Conservation (phyloP, 1,139 yeast species). For the Geotrichum histeridarum region DNA sequence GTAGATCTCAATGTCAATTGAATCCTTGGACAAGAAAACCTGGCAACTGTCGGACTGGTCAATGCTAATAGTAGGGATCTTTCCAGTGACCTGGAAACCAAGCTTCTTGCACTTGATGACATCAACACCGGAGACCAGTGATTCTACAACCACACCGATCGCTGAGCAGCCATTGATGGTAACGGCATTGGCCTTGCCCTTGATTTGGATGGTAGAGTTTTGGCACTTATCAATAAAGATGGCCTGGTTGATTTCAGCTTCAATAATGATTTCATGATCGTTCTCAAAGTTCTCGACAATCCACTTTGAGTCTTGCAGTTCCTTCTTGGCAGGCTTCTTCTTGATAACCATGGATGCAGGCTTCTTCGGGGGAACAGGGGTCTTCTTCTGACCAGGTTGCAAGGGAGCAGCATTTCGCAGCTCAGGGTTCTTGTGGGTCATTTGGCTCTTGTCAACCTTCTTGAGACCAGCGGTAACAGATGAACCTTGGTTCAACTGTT, state of each 20-base stretch:
- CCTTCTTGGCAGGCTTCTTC: conserved; percentile 63
- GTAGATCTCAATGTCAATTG: conserved; percentile 67
- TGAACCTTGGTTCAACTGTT: conserved; percentile 84
- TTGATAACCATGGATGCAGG: conserved; percentile 48
- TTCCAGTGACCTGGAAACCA: conserved; percentile 78
- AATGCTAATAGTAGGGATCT: conserved; percentile 73
- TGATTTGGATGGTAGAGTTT: conserved; percentile 69
- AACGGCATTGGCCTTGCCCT: conserved; percentile 88
- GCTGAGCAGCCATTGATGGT: conserved; percentile 68
- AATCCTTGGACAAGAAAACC: conserved; percentile 67
- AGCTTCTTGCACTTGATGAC: conserved; percentile 75
- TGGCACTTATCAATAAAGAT: conserved; percentile 79
- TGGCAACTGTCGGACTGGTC: conserved; percentile 88
- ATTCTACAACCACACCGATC: conserved; percentile 74
- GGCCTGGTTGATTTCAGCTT: conserved; percentile 81
- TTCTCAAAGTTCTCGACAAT: conserved; percentile 72
- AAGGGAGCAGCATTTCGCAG: conserved; percentile 47
- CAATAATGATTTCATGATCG: conserved; percentile 56
- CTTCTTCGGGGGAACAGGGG: conserved; percentile 67
- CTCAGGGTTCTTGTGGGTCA: conserved; percentile 91
- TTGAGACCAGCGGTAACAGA: conserved; percentile 76
- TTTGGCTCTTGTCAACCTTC: conserved; percentile 87
- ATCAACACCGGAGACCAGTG: conserved; percentile 83
- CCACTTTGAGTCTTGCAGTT: conserved; percentile 86
- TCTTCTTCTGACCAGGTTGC: conserved; percentile 35